Evolutionary conservation across 2,329 filamentous ascomycete genomes (phyloP).

Genomic region (Phialocephala sp.): DNA sequence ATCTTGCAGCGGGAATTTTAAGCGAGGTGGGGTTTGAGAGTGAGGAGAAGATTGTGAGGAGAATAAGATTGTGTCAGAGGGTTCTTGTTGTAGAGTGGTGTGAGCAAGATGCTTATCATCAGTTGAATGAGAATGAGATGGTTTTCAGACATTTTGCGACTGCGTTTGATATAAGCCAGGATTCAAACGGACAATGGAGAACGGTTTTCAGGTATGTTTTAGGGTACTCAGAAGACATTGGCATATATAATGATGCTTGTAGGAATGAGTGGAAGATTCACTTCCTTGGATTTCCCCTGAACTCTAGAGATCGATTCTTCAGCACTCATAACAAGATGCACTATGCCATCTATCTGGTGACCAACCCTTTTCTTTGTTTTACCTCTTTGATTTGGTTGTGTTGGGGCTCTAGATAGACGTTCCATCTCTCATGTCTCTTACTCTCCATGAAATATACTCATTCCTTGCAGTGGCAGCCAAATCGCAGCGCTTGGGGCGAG

Average conservation of each 20-base stretch:
- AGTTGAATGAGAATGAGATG: conserved; percentile 55
- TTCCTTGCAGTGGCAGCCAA: conserved; percentile 69
- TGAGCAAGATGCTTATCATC: conserved; percentile 56
- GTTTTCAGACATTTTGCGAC: conserved; percentile 65
- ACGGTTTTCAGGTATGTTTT: conserved; percentile 54
- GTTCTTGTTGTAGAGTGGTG: conserved; percentile 71
- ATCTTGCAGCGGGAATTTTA: conserved; percentile 53
- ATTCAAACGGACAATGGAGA: conserved; percentile 44
- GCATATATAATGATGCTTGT: conserved; percentile 4
- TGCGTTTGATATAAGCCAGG: conserved; percentile 55
- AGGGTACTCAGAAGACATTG: not conserved
- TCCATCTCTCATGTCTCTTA: too few relatives aligned
- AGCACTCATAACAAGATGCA: conserved; percentile 63
- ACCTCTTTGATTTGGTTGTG: too few relatives aligned
- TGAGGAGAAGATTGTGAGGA: conserved; percentile 55
- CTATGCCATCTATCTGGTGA: conserved; percentile 65
- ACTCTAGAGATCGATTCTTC: conserved; percentile 64
- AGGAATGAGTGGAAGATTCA: conserved; percentile 63
- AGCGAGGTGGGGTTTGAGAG: conserved; percentile 57
- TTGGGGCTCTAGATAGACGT: too few relatives aligned
- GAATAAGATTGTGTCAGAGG: conserved; percentile 57
- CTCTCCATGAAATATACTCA: too few relatives aligned
- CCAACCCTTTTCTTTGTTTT: too few relatives aligned
- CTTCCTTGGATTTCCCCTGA: conserved; percentile 59
- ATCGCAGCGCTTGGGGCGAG: conserved; percentile 59